Conservation (phyloP, 1,284 basidiomycete species). For the Exobasidium cylindrosporum region DNA sequence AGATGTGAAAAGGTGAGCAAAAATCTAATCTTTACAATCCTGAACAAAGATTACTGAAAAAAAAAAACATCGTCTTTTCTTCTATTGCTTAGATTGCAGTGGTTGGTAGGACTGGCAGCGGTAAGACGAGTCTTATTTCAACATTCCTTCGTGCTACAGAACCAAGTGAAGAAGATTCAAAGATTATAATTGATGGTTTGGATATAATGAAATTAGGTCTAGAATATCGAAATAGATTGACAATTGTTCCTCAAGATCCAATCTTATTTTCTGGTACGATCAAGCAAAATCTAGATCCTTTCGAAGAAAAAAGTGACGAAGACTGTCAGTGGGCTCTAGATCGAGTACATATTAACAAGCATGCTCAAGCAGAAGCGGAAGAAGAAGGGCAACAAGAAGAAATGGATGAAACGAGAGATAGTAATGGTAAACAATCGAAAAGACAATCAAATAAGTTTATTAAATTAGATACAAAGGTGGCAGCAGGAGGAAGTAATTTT, state of each 20-base stretch:
- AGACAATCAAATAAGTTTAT: not conserved
- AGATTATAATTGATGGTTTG: constrained; percentile 46
- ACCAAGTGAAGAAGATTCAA: constrained; percentile 23
- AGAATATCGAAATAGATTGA: not conserved
- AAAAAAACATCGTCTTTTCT: too few species aligned
- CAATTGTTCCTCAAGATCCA: constrained; percentile 6
- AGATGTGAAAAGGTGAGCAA: constrained; percentile 73
- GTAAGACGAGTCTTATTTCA: constrained; percentile 38
- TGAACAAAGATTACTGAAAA: too few species aligned
- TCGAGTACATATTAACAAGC: constrained; percentile 1
- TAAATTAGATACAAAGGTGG: constrained; percentile 58
- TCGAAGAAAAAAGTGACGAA: constrained; percentile 35
- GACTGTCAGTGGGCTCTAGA: constrained; percentile 28
- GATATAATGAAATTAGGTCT: constrained; percentile 54
- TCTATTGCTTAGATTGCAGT: too few species aligned
- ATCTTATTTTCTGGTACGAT: constrained; percentile 43
- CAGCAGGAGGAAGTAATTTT: constrained; percentile 60
- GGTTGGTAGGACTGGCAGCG: constrained; percentile 61
- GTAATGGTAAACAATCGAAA: not conserved
- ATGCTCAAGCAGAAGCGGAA: not conserved
- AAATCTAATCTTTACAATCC: too few species aligned
- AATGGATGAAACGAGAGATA: not conserved
- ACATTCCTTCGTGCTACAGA: constrained; percentile 29
- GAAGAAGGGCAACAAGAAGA: not conserved
- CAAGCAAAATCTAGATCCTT: constrained; percentile 38